Conservation (phyloP, 768 basidiomycete species). For the Nidularia pulvinata region DNA sequence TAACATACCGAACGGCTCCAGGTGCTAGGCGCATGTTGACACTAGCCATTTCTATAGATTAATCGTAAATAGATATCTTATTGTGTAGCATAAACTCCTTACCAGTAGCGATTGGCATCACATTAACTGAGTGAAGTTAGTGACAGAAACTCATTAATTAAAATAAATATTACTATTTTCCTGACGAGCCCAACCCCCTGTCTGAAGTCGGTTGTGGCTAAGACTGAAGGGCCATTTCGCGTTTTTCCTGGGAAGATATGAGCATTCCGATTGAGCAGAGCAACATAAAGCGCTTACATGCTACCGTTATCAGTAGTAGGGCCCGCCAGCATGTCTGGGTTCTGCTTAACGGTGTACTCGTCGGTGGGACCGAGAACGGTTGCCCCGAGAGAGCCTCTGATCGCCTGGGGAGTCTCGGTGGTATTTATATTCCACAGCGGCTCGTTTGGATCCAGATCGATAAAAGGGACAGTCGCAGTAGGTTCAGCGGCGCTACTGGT, state of each 20-base stretch:
- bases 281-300: constrained; percentile 25
- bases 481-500: constrained; percentile 28
- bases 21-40: constrained; percentile 53
- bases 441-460: constrained; percentile 40
- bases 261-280: not conserved
- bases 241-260: constrained; percentile 29
- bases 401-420: constrained; percentile 23
- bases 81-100: constrained; percentile 1
- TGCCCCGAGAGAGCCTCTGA: constrained; percentile 38
- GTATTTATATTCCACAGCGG: constrained; percentile 29
- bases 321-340: constrained; percentile 40
- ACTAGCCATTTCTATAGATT: constrained; percentile 30
- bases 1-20: constrained; percentile 35
- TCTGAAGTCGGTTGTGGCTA: constrained; percentile 55
- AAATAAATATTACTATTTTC: constrained; percentile 35
- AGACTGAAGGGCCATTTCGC: constrained; percentile 59
- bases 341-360: constrained; percentile 36
- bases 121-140: constrained; percentile 24
- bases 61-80: not conserved
- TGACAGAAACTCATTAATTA: not conserved
- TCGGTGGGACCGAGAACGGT: constrained; percentile 40
- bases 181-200: constrained; percentile 61
- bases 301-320: constrained; percentile 43
- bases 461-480: constrained; percentile 41
- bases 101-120: constrained; percentile 52